These are phyloP conservation scores for Tetrahymena elliotti DNA, from an alignment of 73 alveolate genomes.

Conservation along the genomic window DNA sequence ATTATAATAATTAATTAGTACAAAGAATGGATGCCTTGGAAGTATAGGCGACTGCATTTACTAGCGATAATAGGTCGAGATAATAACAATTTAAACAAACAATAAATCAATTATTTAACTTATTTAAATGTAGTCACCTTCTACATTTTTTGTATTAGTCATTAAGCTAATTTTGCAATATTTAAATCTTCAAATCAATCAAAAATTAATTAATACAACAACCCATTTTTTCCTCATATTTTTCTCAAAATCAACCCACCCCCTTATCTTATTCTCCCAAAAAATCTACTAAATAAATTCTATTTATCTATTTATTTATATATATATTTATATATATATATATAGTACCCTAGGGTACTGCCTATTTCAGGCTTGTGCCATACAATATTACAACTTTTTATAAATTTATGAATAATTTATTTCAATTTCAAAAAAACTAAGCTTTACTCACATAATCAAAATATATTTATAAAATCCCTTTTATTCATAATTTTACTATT, in stretches of 20 bases:
- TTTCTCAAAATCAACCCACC: background rate
- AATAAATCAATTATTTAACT: background rate
- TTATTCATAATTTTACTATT: too few relatives aligned
- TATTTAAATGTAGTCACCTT: background rate
- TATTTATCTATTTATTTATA: background rate
- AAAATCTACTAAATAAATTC: too few relatives aligned
- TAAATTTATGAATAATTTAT: too few relatives aligned
- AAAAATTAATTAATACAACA: background rate
- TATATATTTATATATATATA: too few relatives aligned
- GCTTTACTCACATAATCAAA: too few relatives aligned
- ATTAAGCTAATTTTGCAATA: background rate
- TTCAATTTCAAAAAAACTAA: too few relatives aligned
- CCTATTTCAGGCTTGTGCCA: too few relatives aligned
- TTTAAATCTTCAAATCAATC: background rate
- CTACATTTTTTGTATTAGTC: background rate
- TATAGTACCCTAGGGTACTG: too few relatives aligned
- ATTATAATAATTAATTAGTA: background rate
- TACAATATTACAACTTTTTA: too few relatives aligned
- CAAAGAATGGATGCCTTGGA: background rate
- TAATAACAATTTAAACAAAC: background rate
- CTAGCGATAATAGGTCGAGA: background rate
- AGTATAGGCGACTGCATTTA: background rate
- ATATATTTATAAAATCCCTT: too few relatives aligned
- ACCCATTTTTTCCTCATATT: background rate
- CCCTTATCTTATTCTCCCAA: background rate